A percentile compares a stretch with the other conserved stretches of the same genome.
phyloP scores from a whole-genome alignment of 2,329 filamentous ascomycete species.

The Trichoderma sp. region DNA sequence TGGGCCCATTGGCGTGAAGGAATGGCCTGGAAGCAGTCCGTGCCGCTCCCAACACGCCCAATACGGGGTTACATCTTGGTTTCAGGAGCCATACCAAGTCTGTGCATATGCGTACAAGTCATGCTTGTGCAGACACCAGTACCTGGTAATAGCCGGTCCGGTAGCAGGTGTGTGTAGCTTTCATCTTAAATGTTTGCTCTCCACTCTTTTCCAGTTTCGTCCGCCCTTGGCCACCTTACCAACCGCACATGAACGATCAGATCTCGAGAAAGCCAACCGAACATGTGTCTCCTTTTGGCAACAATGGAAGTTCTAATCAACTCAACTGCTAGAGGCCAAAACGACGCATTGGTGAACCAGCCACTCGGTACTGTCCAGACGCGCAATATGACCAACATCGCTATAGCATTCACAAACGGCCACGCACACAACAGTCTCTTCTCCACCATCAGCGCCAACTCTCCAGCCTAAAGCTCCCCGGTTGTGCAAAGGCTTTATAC shows the following conservation, averaged over 20 bases:
- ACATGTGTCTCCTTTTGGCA: background rate
- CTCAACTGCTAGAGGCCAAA: background rate
- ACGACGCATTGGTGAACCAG: background rate
- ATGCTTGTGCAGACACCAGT: background rate
- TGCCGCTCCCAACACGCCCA: background rate
- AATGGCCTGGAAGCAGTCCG: background rate
- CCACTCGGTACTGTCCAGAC: background rate
- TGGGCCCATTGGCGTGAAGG: constrained; percentile 1
- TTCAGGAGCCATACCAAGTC: background rate
- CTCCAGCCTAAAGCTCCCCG: background rate
- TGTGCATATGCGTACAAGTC: background rate
- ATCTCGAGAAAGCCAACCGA: background rate
- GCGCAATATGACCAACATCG: background rate
- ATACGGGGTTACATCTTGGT: background rate
- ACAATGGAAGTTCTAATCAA: background rate
- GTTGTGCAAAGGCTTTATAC: background rate
- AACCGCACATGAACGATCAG: background rate
- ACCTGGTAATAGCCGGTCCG: background rate
- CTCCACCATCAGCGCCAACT: background rate
- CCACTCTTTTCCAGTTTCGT: background rate
- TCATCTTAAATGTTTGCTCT: background rate
- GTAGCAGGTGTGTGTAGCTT: background rate
- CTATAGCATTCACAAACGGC: background rate
- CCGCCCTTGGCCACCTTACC: background rate
- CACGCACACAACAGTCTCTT: background rate